Evolutionary conservation across 2,329 filamentous ascomycete species (phyloP).

Genomic region (Byssochlamys sp.): DNA sequence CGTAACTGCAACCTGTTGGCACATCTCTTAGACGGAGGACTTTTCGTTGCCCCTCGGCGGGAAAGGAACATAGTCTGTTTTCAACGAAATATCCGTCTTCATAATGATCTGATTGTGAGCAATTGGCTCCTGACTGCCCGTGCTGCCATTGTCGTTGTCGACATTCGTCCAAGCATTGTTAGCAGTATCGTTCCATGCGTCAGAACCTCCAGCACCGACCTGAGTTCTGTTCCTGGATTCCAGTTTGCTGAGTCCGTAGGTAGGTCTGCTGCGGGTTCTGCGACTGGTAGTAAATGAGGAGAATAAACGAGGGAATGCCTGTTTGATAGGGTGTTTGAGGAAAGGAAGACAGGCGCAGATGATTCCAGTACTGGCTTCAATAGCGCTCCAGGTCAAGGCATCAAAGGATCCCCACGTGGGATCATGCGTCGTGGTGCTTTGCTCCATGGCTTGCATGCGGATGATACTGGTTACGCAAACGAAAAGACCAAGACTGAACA

Average conservation of each 20-base stretch:
- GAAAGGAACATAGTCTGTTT: constrained; percentile 3
- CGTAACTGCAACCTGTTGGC: not conserved
- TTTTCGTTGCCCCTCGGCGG: not conserved
- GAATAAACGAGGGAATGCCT: constrained; percentile 11
- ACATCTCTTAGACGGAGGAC: not conserved
- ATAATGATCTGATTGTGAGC: constrained; percentile 8
- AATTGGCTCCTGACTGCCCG: constrained; percentile 6
- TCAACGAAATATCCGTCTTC: constrained; percentile 8
- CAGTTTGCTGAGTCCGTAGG: constrained; percentile 6
- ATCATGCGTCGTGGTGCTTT: constrained; percentile 7
- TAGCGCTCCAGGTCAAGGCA: constrained; percentile 13
- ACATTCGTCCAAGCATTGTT: not conserved
- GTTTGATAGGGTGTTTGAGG: constrained; percentile 13
- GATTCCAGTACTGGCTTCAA: constrained; percentile 14
- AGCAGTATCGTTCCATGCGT: not conserved
- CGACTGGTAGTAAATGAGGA: constrained; percentile 7
- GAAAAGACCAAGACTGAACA: constrained; percentile 44
- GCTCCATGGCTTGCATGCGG: constrained; percentile 25
- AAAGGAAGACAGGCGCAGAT: constrained; percentile 16
- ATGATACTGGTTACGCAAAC: constrained; percentile 45
- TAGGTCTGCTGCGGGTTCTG: constrained; percentile 4
- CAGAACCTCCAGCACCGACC: not conserved
- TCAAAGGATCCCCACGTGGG: constrained; percentile 11
- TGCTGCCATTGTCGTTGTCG: constrained; percentile 2
- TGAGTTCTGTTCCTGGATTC: constrained; percentile 1